phyloP scores from a whole-genome alignment of 805 yeast species.

The Cyberlindnera lachancei region DNA sequence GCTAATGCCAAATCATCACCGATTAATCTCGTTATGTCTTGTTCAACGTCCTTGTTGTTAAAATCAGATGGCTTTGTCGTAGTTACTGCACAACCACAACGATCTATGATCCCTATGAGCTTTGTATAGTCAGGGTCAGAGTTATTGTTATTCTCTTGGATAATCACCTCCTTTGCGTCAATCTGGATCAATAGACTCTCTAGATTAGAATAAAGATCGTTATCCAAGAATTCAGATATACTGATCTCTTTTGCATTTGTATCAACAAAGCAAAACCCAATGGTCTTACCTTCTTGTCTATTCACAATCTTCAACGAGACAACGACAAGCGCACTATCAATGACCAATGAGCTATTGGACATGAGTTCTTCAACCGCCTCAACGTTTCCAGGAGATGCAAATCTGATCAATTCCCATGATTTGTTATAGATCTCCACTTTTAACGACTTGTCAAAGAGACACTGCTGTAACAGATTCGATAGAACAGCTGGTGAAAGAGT shows the following conservation, averaged over 20 bases:
- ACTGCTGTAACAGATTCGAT: slow-evolving; percentile 51
- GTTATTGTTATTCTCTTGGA: slow-evolving; percentile 34
- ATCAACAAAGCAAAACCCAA: slow-evolving; percentile 80
- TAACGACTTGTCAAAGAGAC: slow-evolving; percentile 61
- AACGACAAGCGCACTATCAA: slow-evolving; percentile 48
- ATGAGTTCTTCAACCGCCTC: slow-evolving; percentile 70
- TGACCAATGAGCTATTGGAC: slow-evolving; percentile 29
- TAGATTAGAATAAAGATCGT: slow-evolving; percentile 77
- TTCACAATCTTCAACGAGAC: slow-evolving; percentile 31
- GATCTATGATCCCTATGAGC: slow-evolving; percentile 61
- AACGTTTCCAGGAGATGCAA: slow-evolving; percentile 89
- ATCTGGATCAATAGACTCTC: slow-evolving; percentile 83
- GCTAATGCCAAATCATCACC: slow-evolving; percentile 47
- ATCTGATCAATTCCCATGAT: slow-evolving; percentile 46
- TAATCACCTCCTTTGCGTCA: slow-evolving; percentile 78
- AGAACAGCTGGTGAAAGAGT: slow-evolving; percentile 76
- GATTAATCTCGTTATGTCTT: slow-evolving; percentile 68
- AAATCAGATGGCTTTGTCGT: slow-evolving; percentile 51
- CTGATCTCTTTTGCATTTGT: slow-evolving; percentile 61
- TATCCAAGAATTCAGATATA: slow-evolving; percentile 74
- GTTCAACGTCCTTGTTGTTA: slow-evolving; percentile 60
- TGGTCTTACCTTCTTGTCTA: slow-evolving; percentile 33
- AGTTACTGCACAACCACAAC: slow-evolving; percentile 71
- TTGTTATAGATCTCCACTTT: slow-evolving; percentile 77
- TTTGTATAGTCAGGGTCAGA: slow-evolving; percentile 54